Evolutionary conservation across 202 grass and related monocot genomes (phyloP), one percentile per base, ranked within the genome.

Genomic region (Digitaria exilis): DNA sequence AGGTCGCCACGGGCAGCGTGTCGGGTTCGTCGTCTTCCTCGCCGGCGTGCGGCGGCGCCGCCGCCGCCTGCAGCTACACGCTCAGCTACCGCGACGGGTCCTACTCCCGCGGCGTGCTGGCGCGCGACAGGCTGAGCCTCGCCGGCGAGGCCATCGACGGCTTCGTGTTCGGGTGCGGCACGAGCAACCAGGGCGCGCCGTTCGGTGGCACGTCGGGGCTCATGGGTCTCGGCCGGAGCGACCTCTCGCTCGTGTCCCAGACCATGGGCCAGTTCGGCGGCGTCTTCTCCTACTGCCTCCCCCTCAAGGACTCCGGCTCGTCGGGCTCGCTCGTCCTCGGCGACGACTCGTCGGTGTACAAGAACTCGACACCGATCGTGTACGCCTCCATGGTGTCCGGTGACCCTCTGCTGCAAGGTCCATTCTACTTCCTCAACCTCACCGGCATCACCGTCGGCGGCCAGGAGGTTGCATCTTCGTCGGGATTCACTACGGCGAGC

Each of bases 1-100:
- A 76, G 71, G 15, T 77, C 30, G 77, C 87, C 76, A 41, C 85
- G 21, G 89, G 89, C 26, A 39, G 89, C 26, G 31, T 51, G 62
- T 66, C 84, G 1, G 67, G 32, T 11, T 84, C 60, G 65, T 52
- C 19, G n/a, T n/a, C n/a, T n/a, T n/a, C n/a, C n/a, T n/a, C 10
- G 63, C 57, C 1, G 8, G 5, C 51, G 15, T 88, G 91, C 69
- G 61, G 12, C 48, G 62, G 5, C 19, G 86, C 58, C 68, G 3
- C 7, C 5, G 68, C 60, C 44, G 14, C 78, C 19, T 93, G 91
- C 85, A 73, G 72, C 74, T 90, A 93, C 79, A 26, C 78, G 3
- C 88, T 86, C 65, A 88, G 91, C 88, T 93, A 93, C 75, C 82
- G 91, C 4, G 91, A 93, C 44, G 88, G 88, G 1, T 93, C 91